Base-by-base conservation (phyloP, 2,329 filamentous ascomycete species). In the Pyricularia pennisetigena region DNA sequence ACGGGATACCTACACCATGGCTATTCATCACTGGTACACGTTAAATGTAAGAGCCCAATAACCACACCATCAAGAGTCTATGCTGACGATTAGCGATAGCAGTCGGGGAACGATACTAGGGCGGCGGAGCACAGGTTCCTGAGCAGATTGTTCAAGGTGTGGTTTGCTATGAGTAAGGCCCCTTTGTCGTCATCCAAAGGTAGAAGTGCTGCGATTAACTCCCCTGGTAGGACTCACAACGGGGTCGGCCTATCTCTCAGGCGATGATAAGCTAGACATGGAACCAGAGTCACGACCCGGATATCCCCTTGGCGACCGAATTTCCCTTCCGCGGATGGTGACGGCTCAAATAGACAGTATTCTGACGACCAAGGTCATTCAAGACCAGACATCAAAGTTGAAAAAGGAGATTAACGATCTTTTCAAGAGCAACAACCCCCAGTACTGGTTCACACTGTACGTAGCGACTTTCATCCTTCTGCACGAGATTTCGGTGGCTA, bases 91-190 rank as follows among this genome's bases (percentile, higher is more conserved):
- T 24, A 26, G 23, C n/a, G 28, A 61, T 3, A 26, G 57, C 24
- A 24, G 57, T 9, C 57, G 3, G 24, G 1, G 9, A 26, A 61
- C 23, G 9, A 14, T 12, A 26, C n/a, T 9, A 16, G n/a, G 23
- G 10, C 12, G 20, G 28, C 57, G 26, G 71, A 71, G n/a, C n/a
- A 49, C 26, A 64, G 68, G 49, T 76, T 84, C 4, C 68, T 85
- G n/a, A 68, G 70, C 0, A 77, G 78, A 10, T 75, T 82, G 3
- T 80, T 85, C 26, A 72, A 74, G 6, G 71, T 85, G 0, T 83
- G 82, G 80, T 82, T 84, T 70, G 80, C 79, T 3, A 79, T 79
- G 12, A 76, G 83, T 85, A 72, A 73, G 82, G 77, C 1, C 28
- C 26, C 54, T 12, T 24, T 30, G 28, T 12, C 8, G 4, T 41